Conservation (phyloP, 352 stramenopile species). For the Globisporangium sylvaticum region DNA sequence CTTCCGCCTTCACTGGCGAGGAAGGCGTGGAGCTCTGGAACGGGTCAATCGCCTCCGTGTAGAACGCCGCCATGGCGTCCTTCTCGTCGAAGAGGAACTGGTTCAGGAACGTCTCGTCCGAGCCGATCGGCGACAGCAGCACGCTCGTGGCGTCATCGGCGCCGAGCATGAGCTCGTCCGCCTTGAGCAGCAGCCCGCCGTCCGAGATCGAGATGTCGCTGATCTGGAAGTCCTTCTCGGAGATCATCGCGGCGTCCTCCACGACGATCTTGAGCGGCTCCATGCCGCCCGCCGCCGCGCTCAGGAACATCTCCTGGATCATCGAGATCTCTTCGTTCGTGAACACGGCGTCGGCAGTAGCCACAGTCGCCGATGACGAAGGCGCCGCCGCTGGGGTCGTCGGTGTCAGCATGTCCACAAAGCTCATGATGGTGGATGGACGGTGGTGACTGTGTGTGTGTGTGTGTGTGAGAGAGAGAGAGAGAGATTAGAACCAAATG, state of each 20-base stretch:
- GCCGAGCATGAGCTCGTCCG: slow-evolving; percentile 21
- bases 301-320: slow-evolving; percentile 53
- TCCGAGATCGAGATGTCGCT: slow-evolving; percentile 37
- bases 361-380: background rate
- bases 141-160: slow-evolving; percentile 46
- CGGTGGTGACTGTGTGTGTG: background rate
- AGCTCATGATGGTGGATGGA: slow-evolving; percentile 9
- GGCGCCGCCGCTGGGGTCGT: background rate
- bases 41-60: slow-evolving; percentile 53
- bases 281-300: background rate
- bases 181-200: slow-evolving; percentile 12
- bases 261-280: slow-evolving; percentile 15
- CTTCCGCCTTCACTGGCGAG: slow-evolving; percentile 7
- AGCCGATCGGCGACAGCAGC: slow-evolving; percentile 53
- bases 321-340: slow-evolving; percentile 53
- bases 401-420: slow-evolving; percentile 11
- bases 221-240: slow-evolving; percentile 37
- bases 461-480: too few species aligned
- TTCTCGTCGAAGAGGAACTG: slow-evolving; percentile 51
- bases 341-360: slow-evolving; percentile 32
- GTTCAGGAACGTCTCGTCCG: slow-evolving; percentile 38
- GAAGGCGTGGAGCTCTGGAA: slow-evolving; percentile 32
- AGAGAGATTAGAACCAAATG: background rate
- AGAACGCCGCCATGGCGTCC: slow-evolving; percentile 59
- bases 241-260: slow-evolving; percentile 8